Conservation (phyloP, 768 basidiomycete genomes). For the Phanerochaete carnosa region DNA sequence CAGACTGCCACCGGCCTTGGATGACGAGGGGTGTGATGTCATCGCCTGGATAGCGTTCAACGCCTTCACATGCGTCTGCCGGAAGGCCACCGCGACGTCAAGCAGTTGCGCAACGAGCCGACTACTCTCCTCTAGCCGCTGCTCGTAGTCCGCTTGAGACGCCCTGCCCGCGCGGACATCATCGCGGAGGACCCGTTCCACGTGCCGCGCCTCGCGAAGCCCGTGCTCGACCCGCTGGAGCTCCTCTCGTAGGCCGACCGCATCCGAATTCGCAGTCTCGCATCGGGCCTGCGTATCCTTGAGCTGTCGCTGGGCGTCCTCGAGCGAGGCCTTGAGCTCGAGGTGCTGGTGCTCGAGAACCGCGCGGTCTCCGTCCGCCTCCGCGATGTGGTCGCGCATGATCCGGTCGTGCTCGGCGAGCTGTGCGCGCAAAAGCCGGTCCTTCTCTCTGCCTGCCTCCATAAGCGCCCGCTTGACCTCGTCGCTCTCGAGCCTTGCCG, state of each 20-base stretch:
- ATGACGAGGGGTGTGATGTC: constrained; percentile 42
- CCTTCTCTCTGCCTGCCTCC: constrained; percentile 74
- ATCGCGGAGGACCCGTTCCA: constrained; percentile 68
- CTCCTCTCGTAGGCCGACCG: constrained; percentile 68
- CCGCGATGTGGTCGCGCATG: constrained; percentile 85
- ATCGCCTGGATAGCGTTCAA: constrained; percentile 59
- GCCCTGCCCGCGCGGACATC: constrained; percentile 68
- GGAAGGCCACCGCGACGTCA: constrained; percentile 75
- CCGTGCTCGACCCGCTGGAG: constrained; percentile 69
- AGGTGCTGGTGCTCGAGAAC: constrained; percentile 87
- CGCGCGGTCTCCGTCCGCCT: constrained; percentile 91
- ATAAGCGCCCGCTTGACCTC: constrained; percentile 65
- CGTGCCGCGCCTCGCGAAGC: constrained; percentile 60
- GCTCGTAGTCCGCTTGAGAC: constrained; percentile 67
- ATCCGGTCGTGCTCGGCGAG: constrained; percentile 63
- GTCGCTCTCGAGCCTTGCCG: constrained; percentile 67
- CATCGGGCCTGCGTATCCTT: constrained; percentile 59
- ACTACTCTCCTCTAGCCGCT: constrained; percentile 58
- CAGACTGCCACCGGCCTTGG: constrained; percentile 31
- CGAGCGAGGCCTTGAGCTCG: constrained; percentile 63
- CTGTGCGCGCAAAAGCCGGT: constrained; percentile 67
- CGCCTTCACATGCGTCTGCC: constrained; percentile 73
- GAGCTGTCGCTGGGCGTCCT: constrained; percentile 56
- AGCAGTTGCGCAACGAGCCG: constrained; percentile 79
- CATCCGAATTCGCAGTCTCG: constrained; percentile 66